phyloP scores from a whole-genome alignment of 1,284 basidiomycete species.

The Lignosus rhinocerotis region DNA sequence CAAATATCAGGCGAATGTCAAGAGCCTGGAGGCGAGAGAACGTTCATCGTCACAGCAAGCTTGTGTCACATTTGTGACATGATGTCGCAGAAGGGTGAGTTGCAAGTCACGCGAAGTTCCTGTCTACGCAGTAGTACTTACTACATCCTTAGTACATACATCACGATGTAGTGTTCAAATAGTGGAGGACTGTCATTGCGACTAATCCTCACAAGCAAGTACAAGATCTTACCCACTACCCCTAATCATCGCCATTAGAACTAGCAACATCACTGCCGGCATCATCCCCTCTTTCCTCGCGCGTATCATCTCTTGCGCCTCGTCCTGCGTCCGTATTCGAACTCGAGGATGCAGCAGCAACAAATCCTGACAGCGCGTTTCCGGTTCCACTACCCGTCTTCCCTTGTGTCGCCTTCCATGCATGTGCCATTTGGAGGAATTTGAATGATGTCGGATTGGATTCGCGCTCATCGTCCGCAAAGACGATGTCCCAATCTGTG shows the following conservation, averaged over 20 bases:
- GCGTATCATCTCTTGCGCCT: neutral
- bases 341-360: constrained; percentile 16
- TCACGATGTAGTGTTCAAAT: too few species aligned
- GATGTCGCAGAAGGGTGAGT: too few species aligned
- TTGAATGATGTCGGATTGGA: constrained; percentile 92
- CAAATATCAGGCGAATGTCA: neutral
- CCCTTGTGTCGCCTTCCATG: constrained; percentile 68
- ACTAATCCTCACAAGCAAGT: too few species aligned
- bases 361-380: constrained; percentile 25
- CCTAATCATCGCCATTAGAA: constrained; percentile 30
- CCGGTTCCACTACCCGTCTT: constrained; percentile 26
- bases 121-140: too few species aligned
- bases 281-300: constrained; percentile 23
- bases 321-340: constrained; percentile 7
- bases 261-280: constrained; percentile 37
- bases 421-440: constrained; percentile 91
- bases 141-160: too few species aligned
- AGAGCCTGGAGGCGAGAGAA: too few species aligned
- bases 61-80: too few species aligned
- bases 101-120: too few species aligned
- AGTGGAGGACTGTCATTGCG: too few species aligned
- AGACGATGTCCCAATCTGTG: constrained; percentile 90
- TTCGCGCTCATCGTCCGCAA: constrained; percentile 92
- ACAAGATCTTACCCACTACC: neutral
- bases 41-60: too few species aligned